These are phyloP conservation scores for Globisporangium ultimum DNA, from an alignment of 352 stramenopile species.

Conservation along the genomic window DNA sequence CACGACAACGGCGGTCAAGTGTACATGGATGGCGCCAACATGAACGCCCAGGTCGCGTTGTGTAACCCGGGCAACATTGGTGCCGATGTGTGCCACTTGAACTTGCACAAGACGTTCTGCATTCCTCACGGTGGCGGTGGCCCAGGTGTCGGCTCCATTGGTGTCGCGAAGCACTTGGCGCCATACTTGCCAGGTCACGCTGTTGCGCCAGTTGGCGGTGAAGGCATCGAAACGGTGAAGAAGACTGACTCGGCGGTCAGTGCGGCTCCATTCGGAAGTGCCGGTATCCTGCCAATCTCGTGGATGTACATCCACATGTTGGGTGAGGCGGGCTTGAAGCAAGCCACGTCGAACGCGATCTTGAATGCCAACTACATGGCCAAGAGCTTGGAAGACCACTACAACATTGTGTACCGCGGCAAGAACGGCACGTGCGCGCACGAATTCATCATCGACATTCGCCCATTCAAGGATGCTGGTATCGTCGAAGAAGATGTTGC, in stretches of 20 bases:
- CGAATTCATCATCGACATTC: conserved; percentile 99
- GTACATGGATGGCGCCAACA: conserved; percentile 99
- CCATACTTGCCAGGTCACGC: conserved; percentile 96
- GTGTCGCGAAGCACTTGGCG: conserved; percentile 93
- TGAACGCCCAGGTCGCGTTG: conserved; percentile 99
- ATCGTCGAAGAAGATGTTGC: conserved; percentile 98
- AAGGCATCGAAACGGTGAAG: conserved; percentile 65
- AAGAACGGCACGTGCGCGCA: conserved; percentile 98
- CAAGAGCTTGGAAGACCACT: conserved; percentile 91
- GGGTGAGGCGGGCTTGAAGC: conserved; percentile 93
- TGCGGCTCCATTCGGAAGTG: conserved; percentile 96
- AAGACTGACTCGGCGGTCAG: conserved; percentile 88
- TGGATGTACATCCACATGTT: conserved; percentile 99
- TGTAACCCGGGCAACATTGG: conserved; percentile 96
- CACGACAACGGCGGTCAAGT: conserved; percentile 97
- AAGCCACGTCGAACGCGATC: conserved; percentile 94
- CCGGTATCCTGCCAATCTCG: conserved; percentile 98
- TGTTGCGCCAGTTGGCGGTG: conserved; percentile 77
- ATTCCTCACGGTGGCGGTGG: conserved; percentile 98
- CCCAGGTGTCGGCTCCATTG: conserved; percentile 90
- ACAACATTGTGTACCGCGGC: conserved; percentile 95
- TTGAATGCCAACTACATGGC: conserved; percentile 99
- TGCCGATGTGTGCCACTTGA: conserved; percentile 98
- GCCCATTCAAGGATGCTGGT: conserved; percentile 94
- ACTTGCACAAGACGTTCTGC: conserved; percentile 99